These are phyloP conservation scores for Linnemannia exigua DNA, from an alignment of 192 early-diverging fungal genomes.

Conservation along the genomic window DNA sequence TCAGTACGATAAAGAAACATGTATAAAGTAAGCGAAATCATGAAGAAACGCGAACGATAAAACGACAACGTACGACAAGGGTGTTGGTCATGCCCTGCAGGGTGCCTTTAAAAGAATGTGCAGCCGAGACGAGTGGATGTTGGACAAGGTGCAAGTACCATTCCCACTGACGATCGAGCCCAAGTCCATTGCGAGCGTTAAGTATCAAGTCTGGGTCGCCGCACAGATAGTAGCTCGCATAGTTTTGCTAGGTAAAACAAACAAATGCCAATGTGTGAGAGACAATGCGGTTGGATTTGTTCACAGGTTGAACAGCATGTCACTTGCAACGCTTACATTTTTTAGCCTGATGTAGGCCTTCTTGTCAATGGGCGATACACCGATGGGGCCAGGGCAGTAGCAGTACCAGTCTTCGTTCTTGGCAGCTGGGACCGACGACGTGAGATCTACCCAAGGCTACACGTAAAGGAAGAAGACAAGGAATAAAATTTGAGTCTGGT, in stretches of 20 bases:
- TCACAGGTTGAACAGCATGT: background rate
- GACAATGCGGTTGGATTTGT: background rate
- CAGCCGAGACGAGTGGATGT: slow-evolving; percentile 24
- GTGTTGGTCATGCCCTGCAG: slow-evolving; percentile 14
- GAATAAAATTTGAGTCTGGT: background rate
- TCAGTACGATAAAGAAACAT: background rate
- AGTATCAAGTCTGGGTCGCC: slow-evolving; percentile 8
- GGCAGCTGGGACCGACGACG: slow-evolving; percentile 21
- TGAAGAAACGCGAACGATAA: background rate
- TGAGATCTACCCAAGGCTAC: slow-evolving; percentile 18
- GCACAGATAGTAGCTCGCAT: background rate
- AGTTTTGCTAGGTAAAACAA: background rate
- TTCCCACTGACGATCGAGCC: slow-evolving; percentile 21
- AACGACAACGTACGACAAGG: slow-evolving; percentile 6
- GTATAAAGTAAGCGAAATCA: no score
- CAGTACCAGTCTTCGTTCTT: slow-evolving; percentile 24
- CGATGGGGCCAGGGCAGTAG: slow-evolving; percentile 22
- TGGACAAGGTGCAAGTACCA: slow-evolving; percentile 25
- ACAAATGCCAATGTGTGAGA: background rate
- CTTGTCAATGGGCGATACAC: slow-evolving; percentile 18
- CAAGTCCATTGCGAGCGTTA: slow-evolving; percentile 25
- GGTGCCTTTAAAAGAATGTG: background rate
- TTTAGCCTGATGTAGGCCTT: background rate
- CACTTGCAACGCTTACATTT: background rate
- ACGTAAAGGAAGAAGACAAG: background rate